These are phyloP conservation scores for Calonectria fujianensis DNA, from an alignment of 2,329 filamentous ascomycete genomes.

Conservation along the genomic window DNA sequence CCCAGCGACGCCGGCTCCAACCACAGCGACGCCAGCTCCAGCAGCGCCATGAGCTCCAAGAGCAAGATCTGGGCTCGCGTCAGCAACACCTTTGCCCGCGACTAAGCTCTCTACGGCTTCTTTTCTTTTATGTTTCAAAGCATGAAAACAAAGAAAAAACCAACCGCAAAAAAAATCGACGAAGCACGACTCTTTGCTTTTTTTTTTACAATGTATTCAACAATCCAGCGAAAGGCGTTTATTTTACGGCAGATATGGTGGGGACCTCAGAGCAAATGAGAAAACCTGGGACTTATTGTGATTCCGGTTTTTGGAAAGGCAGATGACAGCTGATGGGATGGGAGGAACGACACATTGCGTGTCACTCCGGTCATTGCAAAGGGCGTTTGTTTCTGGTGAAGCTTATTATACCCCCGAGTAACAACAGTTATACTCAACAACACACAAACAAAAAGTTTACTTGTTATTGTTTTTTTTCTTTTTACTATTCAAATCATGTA, in stretches of 20 bases:
- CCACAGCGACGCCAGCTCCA: constrained; percentile 59
- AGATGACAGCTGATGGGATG: constrained; percentile 28
- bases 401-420: constrained; percentile 63
- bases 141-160: constrained; percentile 2
- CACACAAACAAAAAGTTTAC: constrained; percentile 34
- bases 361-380: constrained; percentile 40
- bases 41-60: constrained; percentile 61
- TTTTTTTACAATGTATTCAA: constrained; percentile 14
- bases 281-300: constrained; percentile 41
- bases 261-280: constrained; percentile 60
- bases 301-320: constrained; percentile 44
- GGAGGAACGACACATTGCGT: constrained; percentile 46
- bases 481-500: not conserved
- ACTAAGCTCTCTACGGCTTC: constrained; percentile 48
- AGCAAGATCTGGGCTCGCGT: constrained; percentile 59
- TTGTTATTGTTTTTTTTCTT: constrained; percentile 32
- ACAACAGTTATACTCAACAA: constrained; percentile 39
- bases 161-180: constrained; percentile 29
- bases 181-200: not conserved
- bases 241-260: constrained; percentile 42
- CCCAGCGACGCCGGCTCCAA: constrained; percentile 58
- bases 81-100: constrained; percentile 58
- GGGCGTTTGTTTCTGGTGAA: constrained; percentile 69
- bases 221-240: constrained; percentile 55
- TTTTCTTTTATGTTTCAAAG: constrained; percentile 7